Percentiles rank a stretch among this genome's conserved stretches.
These are phyloP conservation scores for Pichia membranifaciens DNA, from an alignment of 805 yeast genomes.

Conservation along the genomic window DNA sequence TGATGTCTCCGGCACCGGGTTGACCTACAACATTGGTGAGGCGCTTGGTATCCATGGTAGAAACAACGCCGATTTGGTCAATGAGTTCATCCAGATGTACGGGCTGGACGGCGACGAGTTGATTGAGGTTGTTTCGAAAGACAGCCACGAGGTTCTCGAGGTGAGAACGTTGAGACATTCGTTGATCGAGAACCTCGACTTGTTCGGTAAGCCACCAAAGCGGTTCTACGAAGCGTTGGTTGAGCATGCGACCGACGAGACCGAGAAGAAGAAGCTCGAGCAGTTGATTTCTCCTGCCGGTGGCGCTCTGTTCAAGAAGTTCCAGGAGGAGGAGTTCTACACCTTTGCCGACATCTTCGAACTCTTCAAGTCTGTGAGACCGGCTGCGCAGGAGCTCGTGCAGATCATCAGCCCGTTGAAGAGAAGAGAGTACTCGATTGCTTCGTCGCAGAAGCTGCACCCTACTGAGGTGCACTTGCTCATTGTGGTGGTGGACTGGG, in stretches of 20 bases:
- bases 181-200: slow-evolving; percentile 72
- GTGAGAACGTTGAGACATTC: slow-evolving; percentile 79
- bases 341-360: slow-evolving; percentile 77
- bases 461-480: slow-evolving; percentile 86
- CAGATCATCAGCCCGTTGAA: slow-evolving; percentile 77
- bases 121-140: slow-evolving; percentile 67
- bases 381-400: slow-evolving; percentile 62
- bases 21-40: slow-evolving; percentile 91
- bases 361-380: slow-evolving; percentile 77
- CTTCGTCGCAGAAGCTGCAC: slow-evolving; percentile 90
- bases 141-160: slow-evolving; percentile 52
- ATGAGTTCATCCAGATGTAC: slow-evolving; percentile 62
- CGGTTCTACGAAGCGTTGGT: slow-evolving; percentile 83
- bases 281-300: slow-evolving; percentile 72
- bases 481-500: slow-evolving; percentile 96
- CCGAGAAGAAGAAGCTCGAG: slow-evolving; percentile 56
- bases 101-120: slow-evolving; percentile 65
- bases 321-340: slow-evolving; percentile 77
- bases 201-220: slow-evolving; percentile 95
- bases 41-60: slow-evolving; percentile 94
- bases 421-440: slow-evolving; percentile 96
- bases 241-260: slow-evolving; percentile 61
- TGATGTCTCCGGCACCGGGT: slow-evolving; percentile 84
- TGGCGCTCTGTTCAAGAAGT: slow-evolving; percentile 74
- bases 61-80: slow-evolving; percentile 61